Evolutionary conservation across 2,329 filamentous ascomycete species (phyloP).

Genomic region (Truncatella angustata): DNA sequence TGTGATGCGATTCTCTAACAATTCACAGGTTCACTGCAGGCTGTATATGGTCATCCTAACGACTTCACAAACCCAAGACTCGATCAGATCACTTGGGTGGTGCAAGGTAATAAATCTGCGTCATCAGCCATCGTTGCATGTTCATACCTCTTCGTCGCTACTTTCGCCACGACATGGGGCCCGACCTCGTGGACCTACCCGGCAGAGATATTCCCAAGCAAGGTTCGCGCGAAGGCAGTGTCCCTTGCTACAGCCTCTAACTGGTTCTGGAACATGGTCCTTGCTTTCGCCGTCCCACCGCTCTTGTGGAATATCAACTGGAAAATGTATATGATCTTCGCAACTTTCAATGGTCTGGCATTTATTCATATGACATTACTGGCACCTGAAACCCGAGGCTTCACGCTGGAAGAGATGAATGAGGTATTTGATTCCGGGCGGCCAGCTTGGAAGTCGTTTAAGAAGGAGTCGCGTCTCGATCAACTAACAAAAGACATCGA

Average conservation of each 20-base stretch:
- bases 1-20: too few relatives aligned
- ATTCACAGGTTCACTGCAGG: too few relatives aligned
- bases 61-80: too few relatives aligned
- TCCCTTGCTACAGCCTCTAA: background rate
- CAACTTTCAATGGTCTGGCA: constrained; percentile 26
- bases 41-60: too few relatives aligned
- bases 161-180: constrained; percentile 29
- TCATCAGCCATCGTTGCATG: constrained; percentile 51
- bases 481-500: constrained; percentile 47
- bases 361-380: constrained; percentile 26
- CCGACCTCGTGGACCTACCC: constrained; percentile 17
- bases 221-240: constrained; percentile 14
- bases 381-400: constrained; percentile 40
- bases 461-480: constrained; percentile 44
- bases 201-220: constrained; percentile 25
- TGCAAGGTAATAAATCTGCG: constrained; percentile 38
- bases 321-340: constrained; percentile 40
- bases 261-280: constrained; percentile 13
- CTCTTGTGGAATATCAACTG: constrained; percentile 16
- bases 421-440: constrained; percentile 49
- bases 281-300: constrained; percentile 16
- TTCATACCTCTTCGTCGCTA: constrained; percentile 44
- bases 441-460: constrained; percentile 55
- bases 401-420: constrained; percentile 51
- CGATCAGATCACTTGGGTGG: too few relatives aligned